phyloP scores from a whole-genome alignment of 2,329 filamentous ascomycete genomes.

The Fusarium coicis region DNA sequence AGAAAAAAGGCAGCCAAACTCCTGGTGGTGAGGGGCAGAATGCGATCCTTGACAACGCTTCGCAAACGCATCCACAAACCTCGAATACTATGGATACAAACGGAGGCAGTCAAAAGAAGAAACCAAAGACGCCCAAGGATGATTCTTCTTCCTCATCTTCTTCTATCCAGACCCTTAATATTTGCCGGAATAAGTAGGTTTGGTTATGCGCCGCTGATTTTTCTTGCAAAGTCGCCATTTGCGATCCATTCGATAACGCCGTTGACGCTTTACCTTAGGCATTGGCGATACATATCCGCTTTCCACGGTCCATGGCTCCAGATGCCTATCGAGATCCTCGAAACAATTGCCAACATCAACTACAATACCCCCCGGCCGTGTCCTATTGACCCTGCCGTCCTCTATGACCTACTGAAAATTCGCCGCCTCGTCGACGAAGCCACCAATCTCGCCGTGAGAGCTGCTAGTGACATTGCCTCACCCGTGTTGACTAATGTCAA shows the following conservation, averaged over 20 bases:
- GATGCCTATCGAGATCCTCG: conserved; percentile 80
- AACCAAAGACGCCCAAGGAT: conserved; percentile 15
- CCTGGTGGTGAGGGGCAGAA: conserved; percentile 45
- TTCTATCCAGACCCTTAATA: conserved; percentile 35
- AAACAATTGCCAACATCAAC: conserved; percentile 81
- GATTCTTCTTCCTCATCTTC: conserved; percentile 11
- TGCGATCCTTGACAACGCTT: conserved; percentile 13
- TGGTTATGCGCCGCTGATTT: conserved; percentile 1
- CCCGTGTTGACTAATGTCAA: conserved; percentile 68
- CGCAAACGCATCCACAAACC: conserved; percentile 18
- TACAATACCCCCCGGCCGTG: conserved; percentile 80
- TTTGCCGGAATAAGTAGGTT: conserved; percentile 75
- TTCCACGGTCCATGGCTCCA: conserved; percentile 88
- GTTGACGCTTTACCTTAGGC: conserved; percentile 60
- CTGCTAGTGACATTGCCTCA: conserved; percentile 77
- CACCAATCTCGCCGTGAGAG: conserved; percentile 79
- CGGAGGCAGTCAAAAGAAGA: conserved; percentile 23
- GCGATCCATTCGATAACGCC: background rate
- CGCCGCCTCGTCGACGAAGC: conserved; percentile 83
- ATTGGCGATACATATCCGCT: conserved; percentile 86
- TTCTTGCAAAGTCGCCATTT: background rate
- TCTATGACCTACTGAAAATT: conserved; percentile 88
- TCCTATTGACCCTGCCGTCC: conserved; percentile 81
- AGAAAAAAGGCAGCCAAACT: conserved; percentile 61
- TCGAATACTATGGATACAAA: conserved; percentile 8